These are phyloP conservation scores for Sphaerosporella brunnea DNA, from an alignment of 495 filamentous ascomycete genomes.

Conservation along the genomic window DNA sequence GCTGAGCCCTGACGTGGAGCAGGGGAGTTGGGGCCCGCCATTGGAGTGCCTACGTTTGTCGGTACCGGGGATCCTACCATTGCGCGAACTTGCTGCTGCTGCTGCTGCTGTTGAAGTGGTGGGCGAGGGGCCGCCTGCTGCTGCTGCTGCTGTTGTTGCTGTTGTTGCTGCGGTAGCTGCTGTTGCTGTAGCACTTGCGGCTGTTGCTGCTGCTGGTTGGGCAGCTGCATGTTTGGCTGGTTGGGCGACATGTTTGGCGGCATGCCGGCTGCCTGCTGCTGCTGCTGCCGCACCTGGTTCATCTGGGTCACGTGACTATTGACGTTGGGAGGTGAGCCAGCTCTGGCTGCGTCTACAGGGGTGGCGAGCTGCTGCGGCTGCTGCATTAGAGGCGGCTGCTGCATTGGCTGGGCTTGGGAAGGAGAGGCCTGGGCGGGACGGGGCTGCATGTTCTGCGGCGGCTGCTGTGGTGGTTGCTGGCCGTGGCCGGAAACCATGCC, in stretches of 20 bases:
- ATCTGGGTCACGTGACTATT: constrained; percentile 16
- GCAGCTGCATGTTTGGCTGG: constrained; percentile 9
- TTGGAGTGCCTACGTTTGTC: constrained; percentile 10
- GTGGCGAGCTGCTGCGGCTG: constrained; percentile 12
- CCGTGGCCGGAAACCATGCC: constrained; percentile 7
- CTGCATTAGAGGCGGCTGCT: constrained; percentile 19
- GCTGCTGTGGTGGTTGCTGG: constrained; percentile 9
- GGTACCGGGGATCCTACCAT: constrained; percentile 3
- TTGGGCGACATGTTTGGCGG: constrained; percentile 3
- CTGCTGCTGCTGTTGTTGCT: constrained; percentile 20
- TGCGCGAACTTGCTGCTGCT: constrained; percentile 17
- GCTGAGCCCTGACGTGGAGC: constrained; percentile 10
- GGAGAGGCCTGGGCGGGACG: constrained; percentile 10
- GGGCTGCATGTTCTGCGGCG: constrained; percentile 15
- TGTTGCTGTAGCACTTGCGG: constrained; percentile 22
- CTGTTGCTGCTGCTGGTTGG: constrained; percentile 18
- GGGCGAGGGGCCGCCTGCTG: constrained; percentile 27
- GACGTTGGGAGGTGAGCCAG: constrained; percentile 16
- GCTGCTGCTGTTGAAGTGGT: constrained; percentile 25
- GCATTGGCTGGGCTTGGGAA: constrained; percentile 16
- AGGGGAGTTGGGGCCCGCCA: constrained; percentile 19
- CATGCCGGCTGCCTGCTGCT: constrained; percentile 3
- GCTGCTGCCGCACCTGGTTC: constrained; percentile 16
- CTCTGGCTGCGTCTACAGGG: constrained; percentile 1
- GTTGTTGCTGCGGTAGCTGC: constrained; percentile 12